Conservation (phyloP, 768 basidiomycete species). For the Peribolospora kevripleyi region DNA sequence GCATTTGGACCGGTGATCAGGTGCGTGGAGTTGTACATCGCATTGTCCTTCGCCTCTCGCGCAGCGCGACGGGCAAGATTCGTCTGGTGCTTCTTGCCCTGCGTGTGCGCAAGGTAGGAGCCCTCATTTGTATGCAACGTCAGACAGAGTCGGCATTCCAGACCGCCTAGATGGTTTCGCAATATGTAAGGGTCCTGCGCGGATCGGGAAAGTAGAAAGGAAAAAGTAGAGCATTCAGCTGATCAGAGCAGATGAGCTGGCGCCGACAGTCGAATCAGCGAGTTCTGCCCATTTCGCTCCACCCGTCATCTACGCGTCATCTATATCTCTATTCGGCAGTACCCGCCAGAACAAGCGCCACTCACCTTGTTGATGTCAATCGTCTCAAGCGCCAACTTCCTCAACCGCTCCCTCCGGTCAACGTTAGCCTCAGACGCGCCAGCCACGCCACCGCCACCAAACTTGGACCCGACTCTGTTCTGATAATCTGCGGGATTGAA, state of each 20-base stretch:
- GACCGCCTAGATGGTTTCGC: slow-evolving; percentile 89
- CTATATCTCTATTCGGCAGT: background rate
- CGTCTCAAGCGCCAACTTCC: slow-evolving; percentile 81
- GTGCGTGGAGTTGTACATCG: slow-evolving; percentile 48
- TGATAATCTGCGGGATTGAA: slow-evolving; percentile 16
- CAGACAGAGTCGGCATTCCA: slow-evolving; percentile 91
- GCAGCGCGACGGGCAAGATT: slow-evolving; percentile 92
- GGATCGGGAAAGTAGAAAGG: background rate
- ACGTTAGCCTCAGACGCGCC: slow-evolving; percentile 87
- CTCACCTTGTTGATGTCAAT: slow-evolving; percentile 88
- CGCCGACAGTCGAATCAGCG: background rate
- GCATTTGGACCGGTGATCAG: slow-evolving; percentile 37
- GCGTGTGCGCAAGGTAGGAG: slow-evolving; percentile 93
- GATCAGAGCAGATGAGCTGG: background rate
- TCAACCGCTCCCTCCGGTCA: slow-evolving; percentile 73
- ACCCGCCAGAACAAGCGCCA: background rate
- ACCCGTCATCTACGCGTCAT: too few relatives aligned
- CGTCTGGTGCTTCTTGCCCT: slow-evolving; percentile 98
- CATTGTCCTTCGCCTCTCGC: slow-evolving; percentile 83
- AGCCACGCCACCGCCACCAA: slow-evolving; percentile 86
- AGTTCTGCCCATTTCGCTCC: too few relatives aligned
- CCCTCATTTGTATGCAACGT: slow-evolving; percentile 99
- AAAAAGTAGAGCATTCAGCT: background rate
- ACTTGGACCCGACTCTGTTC: slow-evolving; percentile 90
- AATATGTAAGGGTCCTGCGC: slow-evolving; percentile 85